Conservation (phyloP, 163 green algal species). For the Volvox carteri region DNA sequence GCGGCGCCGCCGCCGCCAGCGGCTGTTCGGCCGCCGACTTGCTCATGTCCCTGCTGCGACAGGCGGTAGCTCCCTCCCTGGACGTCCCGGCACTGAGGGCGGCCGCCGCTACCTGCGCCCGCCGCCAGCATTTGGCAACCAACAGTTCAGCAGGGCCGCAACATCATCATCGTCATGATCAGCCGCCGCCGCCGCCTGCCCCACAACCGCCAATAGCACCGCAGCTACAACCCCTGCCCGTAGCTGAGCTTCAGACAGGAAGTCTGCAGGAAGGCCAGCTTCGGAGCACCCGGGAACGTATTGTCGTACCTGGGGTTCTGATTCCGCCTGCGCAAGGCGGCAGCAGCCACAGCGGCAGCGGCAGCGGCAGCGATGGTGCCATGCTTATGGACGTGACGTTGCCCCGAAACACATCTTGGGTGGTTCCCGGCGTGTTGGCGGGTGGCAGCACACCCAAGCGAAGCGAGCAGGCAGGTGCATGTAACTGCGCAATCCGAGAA, state of each 20-base stretch:
- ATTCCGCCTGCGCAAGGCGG: neutral
- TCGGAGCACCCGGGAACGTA: neutral
- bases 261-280: neutral
- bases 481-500: too few relatives aligned
- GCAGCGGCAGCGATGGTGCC: neutral
- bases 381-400: conserved; percentile 43
- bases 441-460: conserved; percentile 59
- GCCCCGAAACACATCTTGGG: conserved; percentile 63
- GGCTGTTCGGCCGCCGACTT: neutral
- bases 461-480: too few relatives aligned
- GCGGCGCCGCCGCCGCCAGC: neutral
- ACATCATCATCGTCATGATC: neutral
- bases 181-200: neutral
- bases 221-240: neutral
- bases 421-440: conserved; percentile 57
- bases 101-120: conserved; percentile 28
- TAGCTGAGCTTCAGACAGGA: too few relatives aligned
- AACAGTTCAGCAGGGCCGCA: too few relatives aligned
- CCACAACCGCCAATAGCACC: neutral
- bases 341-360: neutral
- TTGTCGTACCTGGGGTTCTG: conserved; percentile 12
- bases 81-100: neutral
- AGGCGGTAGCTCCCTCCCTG: neutral
- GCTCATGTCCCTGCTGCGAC: neutral
- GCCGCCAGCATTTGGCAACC: too few relatives aligned